Evolutionary conservation across 2,329 filamentous ascomycete genomes (phyloP).

Genomic region (Graphiopsis chlorocephala): DNA sequence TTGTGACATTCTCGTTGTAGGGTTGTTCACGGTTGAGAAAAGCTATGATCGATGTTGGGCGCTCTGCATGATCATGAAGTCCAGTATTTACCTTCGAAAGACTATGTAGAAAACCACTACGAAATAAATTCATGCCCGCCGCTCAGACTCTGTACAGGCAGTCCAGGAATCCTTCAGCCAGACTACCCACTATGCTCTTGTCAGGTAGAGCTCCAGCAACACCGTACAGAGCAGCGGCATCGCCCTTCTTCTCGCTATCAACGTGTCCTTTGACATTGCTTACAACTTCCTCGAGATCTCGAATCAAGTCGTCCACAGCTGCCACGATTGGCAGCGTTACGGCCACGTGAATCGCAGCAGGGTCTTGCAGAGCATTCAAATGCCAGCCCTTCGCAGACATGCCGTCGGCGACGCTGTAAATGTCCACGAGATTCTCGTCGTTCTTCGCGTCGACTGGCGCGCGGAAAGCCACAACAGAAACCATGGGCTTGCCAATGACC

Average conservation of each 20-base stretch:
- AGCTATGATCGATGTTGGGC: background rate
- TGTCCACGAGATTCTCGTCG: constrained; percentile 65
- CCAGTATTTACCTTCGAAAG: constrained; percentile 8
- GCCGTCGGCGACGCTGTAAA: constrained; percentile 90
- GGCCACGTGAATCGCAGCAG: constrained; percentile 88
- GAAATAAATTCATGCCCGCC: background rate
- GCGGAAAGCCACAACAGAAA: constrained; percentile 85
- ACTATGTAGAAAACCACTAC: background rate
- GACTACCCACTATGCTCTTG: constrained; percentile 87
- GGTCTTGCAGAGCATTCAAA: constrained; percentile 87
- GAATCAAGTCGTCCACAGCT: constrained; percentile 74
- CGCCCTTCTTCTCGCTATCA: constrained; percentile 61
- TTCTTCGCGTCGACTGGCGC: constrained; percentile 40
- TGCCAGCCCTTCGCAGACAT: constrained; percentile 89
- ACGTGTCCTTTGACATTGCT: constrained; percentile 74
- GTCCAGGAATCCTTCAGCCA: constrained; percentile 89
- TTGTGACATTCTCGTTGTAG: background rate
- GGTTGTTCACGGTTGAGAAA: background rate
- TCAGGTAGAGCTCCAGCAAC: constrained; percentile 93
- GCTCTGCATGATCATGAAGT: constrained; percentile 6
- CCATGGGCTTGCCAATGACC: constrained; percentile 79
- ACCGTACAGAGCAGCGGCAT: constrained; percentile 86
- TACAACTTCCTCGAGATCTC: constrained; percentile 62
- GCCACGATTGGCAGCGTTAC: constrained; percentile 84
- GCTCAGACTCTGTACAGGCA: constrained; percentile 1